Evolutionary conservation across 2,329 filamentous ascomycete species (phyloP).

Genomic region (Aspergillus sp.): DNA sequence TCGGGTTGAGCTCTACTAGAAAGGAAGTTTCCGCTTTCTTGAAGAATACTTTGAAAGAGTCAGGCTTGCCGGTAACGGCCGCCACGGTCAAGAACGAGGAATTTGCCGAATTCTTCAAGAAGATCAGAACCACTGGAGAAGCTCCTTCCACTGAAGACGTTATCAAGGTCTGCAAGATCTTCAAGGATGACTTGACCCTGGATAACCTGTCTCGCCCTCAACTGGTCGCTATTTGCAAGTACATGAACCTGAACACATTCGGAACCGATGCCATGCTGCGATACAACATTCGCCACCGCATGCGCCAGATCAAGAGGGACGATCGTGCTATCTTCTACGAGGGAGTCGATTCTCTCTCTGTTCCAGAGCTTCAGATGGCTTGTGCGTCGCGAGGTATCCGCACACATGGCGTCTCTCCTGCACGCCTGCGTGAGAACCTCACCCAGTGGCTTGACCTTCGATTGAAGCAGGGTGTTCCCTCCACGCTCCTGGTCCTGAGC

Average conservation of each 20-base stretch:
- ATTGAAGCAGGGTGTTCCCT: constrained; percentile 92
- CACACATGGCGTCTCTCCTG: constrained; percentile 89
- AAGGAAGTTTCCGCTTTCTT: constrained; percentile 94
- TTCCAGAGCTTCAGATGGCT: constrained; percentile 88
- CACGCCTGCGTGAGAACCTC: constrained; percentile 83
- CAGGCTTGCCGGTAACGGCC: constrained; percentile 84
- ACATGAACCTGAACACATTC: constrained; percentile 97
- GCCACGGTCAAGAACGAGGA: constrained; percentile 89
- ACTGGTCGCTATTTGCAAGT: constrained; percentile 95
- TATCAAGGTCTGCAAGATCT: constrained; percentile 98
- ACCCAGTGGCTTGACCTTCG: constrained; percentile 93
- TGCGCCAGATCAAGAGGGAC: constrained; percentile 99
- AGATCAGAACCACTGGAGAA: constrained; percentile 89
- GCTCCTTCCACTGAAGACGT: constrained; percentile 86
- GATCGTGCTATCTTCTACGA: constrained; percentile 93
- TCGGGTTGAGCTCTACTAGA: constrained; percentile 77
- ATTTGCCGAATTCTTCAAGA: constrained; percentile 96
- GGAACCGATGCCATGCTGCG: constrained; percentile 97
- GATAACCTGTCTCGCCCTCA: constrained; percentile 97
- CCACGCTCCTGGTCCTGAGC: constrained; percentile 90
- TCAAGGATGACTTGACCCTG: constrained; percentile 95
- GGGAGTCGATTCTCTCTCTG: constrained; percentile 90
- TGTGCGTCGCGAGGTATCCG: constrained; percentile 90
- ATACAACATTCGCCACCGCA: constrained; percentile 94
- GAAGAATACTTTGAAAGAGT: constrained; percentile 85